A percentile compares a stretch with the other conserved stretches of the same genome.
These are phyloP conservation scores for Pseudoperonospora humuli DNA, from an alignment of 352 stramenopile species.

Conservation along the genomic window DNA sequence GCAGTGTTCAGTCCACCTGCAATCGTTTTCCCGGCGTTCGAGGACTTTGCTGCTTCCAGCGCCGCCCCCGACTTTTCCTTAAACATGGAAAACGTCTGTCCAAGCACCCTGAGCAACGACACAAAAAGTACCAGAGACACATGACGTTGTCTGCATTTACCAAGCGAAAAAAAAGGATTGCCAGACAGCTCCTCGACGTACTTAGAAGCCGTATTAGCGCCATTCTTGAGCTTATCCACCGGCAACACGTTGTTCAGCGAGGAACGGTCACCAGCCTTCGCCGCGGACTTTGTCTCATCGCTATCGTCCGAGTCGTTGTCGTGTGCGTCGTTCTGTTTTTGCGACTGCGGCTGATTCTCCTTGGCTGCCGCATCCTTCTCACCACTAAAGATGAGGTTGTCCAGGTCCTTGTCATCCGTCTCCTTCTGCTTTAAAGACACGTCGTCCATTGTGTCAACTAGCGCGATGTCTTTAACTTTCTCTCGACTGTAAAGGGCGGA, in stretches of 20 bases:
- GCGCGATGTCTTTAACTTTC: no score
- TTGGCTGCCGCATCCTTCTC: conserved; percentile 39
- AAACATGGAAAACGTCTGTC: conserved; percentile 54
- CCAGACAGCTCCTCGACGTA: conserved; percentile 14
- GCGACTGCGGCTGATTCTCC: conserved; percentile 21
- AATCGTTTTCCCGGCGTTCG: conserved; percentile 63
- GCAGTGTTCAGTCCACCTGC: conserved; percentile 55
- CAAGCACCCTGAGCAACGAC: conserved; percentile 39
- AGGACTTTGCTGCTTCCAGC: conserved; percentile 69
- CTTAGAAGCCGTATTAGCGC: conserved; percentile 69
- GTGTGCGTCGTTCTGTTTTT: conserved; percentile 2
- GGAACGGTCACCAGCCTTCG: conserved; percentile 43
- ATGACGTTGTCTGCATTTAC: not conserved
- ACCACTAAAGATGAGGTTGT: conserved; percentile 82
- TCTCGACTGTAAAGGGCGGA: no score
- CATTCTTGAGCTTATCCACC: conserved; percentile 87
- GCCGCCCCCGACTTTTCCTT: conserved; percentile 69
- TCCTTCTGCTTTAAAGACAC: conserved; percentile 52
- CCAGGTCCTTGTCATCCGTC: conserved; percentile 63
- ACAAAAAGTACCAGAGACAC: not conserved
- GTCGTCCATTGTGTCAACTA: conserved; percentile 44
- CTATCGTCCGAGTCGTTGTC: conserved; percentile 33
- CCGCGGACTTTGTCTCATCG: conserved; percentile 29
- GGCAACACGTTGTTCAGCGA: conserved; percentile 75
- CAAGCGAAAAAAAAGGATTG: not conserved